Evolutionary conservation across 2,329 filamentous ascomycete species (phyloP), one percentile per base, ranked within the genome.

Genomic region (Fusarium multiceps): DNA sequence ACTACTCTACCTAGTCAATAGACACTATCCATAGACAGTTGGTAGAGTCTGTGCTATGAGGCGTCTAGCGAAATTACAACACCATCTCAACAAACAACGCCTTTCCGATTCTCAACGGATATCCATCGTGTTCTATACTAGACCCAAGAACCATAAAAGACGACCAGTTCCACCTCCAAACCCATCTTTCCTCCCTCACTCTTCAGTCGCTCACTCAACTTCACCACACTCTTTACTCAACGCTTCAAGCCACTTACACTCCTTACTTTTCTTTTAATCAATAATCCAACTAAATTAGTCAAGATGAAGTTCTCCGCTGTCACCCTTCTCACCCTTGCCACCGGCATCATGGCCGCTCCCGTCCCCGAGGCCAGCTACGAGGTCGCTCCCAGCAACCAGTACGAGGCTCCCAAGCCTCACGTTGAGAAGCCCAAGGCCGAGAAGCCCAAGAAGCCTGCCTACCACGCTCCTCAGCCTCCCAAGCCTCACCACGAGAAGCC

Each of bases 301-400:
- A 68, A 46, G 20, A 68, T 68, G 65, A 68, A 68, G 65, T 45
- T 68, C 42, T 68, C 65, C 63, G 64, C 65, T 49, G 51, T 68
- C 53, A 68, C 65, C 8, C 51, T 68, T 64, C 64, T 68, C 28
- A 64, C 65, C 34, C 59, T 68, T 20, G 60, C 65, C 65, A 68
- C 65, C 6, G 63, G 64, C 48, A 68, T 68, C 28, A 45, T 68
- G 37, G 65, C 65, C 21, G 65, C 65, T 27, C 65, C 65, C 3
- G 64, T 68, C 34, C 47, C 64, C 14, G 64, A 67, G 37, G 57
- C 58, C 21, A 63, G 21, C 57, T 56, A 66, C 34, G 63, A 63
- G 13, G 63, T 66, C 45, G 42, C 28, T 45, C 50, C 20, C 20
- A 30, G 21, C 46, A 48, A 25, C 32, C 28, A 53, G 7, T 68